Conservation (phyloP, 306 rosid genomes). For the Vigna unguiculata region DNA sequence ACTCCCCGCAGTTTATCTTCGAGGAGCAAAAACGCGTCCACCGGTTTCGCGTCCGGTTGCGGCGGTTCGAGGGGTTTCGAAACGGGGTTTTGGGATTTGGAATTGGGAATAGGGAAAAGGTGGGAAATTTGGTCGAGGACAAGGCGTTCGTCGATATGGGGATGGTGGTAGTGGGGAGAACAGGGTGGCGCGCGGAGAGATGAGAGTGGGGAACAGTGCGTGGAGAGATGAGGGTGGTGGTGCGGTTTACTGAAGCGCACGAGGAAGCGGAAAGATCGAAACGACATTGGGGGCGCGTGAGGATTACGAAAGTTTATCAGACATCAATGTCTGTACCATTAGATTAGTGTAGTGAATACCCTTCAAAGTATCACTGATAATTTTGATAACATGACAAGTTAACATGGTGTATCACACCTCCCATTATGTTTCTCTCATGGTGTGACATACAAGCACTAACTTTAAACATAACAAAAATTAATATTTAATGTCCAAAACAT, state of each 20-base stretch:
- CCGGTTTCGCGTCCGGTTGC: conserved; percentile 37
- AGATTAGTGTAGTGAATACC: no score
- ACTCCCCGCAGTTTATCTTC: conserved; percentile 83
- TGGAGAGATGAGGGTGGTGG: conserved; percentile 31
- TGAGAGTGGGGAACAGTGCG: conserved; percentile 36
- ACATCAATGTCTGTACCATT: no score
- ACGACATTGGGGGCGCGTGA: conserved; percentile 67
- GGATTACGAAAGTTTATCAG: no score
- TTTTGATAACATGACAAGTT: no score
- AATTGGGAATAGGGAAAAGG: conserved; percentile 49
- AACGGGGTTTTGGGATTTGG: not conserved
- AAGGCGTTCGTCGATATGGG: conserved; percentile 50
- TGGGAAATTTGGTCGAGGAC: conserved; percentile 63
- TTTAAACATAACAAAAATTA: no score
- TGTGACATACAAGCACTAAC: no score
- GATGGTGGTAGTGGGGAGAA: conserved; percentile 23
- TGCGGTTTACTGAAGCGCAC: conserved; percentile 18
- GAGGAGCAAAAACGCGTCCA: conserved; percentile 67
- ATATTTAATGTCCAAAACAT: no score
- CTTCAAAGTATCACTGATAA: no score
- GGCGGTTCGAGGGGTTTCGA: conserved; percentile 1
- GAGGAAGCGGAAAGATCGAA: conserved; percentile 21
- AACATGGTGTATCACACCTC: no score
- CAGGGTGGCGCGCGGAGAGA: conserved; percentile 50
- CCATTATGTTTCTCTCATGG: no score